Base-by-base conservation (phyloP, 2,329 filamentous ascomycete genomes). In the Colletotrichum euphorbiae region DNA sequence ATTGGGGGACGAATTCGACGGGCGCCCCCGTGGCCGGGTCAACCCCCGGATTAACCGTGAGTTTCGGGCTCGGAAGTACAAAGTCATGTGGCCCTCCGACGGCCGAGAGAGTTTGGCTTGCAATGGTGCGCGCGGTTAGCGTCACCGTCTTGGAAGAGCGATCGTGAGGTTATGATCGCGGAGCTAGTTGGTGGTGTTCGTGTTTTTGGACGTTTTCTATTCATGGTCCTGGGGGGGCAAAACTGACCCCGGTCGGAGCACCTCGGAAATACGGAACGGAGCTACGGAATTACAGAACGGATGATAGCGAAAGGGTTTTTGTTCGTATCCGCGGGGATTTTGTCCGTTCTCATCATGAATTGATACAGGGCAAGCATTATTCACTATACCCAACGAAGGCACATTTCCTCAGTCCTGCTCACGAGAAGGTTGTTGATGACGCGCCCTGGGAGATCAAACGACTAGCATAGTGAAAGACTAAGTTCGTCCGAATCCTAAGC, bases 191-290 rank as follows among this genome's bases (percentile, higher is more conserved):
- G 7, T 51, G 24, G 5, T 24, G n/a, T 51, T 51, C 15, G 24
- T 28, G 15, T 33, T 31, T 33, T 24, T 24, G 15, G 11, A 15
- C 21, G 1, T n/a, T 54, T 19, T 28, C 28, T 11, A 17, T 1
- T 4, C 0, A 21, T 0, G 28, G 17, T 36, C 50, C 50, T 6
- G 36, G 36, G 12, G 12, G 52, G n/a, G n/a, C n/a, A 19, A n/a
- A 0, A 43, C 15, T 31, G 52, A 24, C 52, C 33, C 52, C 36
- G 1, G 52, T 24, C 12, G 21, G 19, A 21, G n/a, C n/a, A 9
- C 6, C 12, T 50, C 56, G 56, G 56, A 59, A 50, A 13, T 46
- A 43, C 55, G 55, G 55, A 48, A 40, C 56, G 56, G 56, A n/a
- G 28, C 13, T 50, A 59, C 56, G 56, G 56, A 48, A 24, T 48